phyloP scores from a whole-genome alignment of 768 basidiomycete species.

The Lentinula edodes region DNA sequence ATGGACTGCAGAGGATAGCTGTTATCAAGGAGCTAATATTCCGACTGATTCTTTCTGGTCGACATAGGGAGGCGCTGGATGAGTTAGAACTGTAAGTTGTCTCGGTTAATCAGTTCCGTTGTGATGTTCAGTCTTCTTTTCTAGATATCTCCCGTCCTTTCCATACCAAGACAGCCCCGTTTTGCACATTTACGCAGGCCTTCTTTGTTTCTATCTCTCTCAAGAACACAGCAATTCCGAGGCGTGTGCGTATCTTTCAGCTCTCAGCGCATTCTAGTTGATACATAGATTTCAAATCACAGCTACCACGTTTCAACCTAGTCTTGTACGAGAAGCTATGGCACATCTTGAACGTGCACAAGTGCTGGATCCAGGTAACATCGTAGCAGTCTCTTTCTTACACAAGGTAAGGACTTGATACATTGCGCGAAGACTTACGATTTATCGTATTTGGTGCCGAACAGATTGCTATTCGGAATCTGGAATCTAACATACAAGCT shows the following conservation, averaged over 20 bases:
- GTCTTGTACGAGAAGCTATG: slow-evolving; percentile 48
- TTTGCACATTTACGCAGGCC: slow-evolving; percentile 79
- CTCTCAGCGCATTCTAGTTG: neutral
- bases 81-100: slow-evolving; percentile 75
- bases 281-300: neutral
- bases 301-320: slow-evolving; percentile 21
- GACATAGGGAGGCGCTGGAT: slow-evolving; percentile 68
- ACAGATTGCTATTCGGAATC: slow-evolving; percentile 6
- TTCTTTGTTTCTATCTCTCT: slow-evolving; percentile 62
- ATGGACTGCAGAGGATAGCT: slow-evolving; percentile 50
- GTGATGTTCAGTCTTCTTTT: slow-evolving; percentile 4
- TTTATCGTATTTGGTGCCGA: neutral
- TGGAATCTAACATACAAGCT: slow-evolving; percentile 7
- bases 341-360: slow-evolving; percentile 62
- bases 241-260: neutral
- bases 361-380: slow-evolving; percentile 51
- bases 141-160: slow-evolving; percentile 79
- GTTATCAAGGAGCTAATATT: slow-evolving; percentile 76
- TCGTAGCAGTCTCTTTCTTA: slow-evolving; percentile 48
- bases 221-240: slow-evolving; percentile 24
- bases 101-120: neutral
- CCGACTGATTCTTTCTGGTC: slow-evolving; percentile 50
- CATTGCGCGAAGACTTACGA: neutral
- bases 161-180: slow-evolving; percentile 81
- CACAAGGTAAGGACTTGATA: slow-evolving; percentile 33